phyloP scores from a whole-genome alignment of 2,329 filamentous ascomycete species.

The Neofusicoccum parvum region DNA sequence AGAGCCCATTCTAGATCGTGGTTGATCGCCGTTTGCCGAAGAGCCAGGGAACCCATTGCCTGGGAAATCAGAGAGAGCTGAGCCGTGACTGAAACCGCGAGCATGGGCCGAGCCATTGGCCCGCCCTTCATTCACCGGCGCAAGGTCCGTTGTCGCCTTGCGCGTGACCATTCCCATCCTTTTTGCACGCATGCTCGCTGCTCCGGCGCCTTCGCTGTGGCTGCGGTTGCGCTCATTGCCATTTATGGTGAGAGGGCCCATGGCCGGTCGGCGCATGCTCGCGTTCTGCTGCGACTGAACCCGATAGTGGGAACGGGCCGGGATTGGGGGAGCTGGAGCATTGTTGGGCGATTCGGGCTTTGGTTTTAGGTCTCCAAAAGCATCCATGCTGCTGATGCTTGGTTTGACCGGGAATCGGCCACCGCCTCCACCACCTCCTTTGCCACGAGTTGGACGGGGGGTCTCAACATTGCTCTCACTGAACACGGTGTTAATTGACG shows the following conservation, averaged over 20 bases:
- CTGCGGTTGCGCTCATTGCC: constrained; percentile 69
- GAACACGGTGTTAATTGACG: constrained; percentile 27
- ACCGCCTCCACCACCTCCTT: constrained; percentile 39
- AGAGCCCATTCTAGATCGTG: background rate
- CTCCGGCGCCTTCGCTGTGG: constrained; percentile 61
- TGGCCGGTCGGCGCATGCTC: constrained; percentile 66
- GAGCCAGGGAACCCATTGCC: constrained; percentile 23
- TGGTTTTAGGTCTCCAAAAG: constrained; percentile 46
- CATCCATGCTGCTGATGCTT: constrained; percentile 66
- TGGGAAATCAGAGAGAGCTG: constrained; percentile 38
- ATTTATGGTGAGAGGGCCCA: constrained; percentile 67
- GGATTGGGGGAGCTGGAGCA: constrained; percentile 68
- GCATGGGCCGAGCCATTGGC: constrained; percentile 57
- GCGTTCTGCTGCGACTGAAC: constrained; percentile 68
- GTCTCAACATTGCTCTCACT: constrained; percentile 77
- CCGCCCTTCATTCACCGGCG: constrained; percentile 55
- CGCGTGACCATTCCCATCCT: constrained; percentile 56
- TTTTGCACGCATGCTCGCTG: constrained; percentile 56
- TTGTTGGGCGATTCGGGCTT: constrained; percentile 69
- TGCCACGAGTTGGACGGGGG: constrained; percentile 67
- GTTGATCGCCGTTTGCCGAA: constrained; percentile 6
- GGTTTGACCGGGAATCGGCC: constrained; percentile 68
- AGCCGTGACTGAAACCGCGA: constrained; percentile 61
- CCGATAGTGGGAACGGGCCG: constrained; percentile 78
- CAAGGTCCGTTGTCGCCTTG: constrained; percentile 50